Percentiles rank a stretch among this genome's conserved stretches.
Evolutionary conservation across 2,329 filamentous ascomycete genomes (phyloP).

Genomic region (Escovopsis sp.): DNA sequence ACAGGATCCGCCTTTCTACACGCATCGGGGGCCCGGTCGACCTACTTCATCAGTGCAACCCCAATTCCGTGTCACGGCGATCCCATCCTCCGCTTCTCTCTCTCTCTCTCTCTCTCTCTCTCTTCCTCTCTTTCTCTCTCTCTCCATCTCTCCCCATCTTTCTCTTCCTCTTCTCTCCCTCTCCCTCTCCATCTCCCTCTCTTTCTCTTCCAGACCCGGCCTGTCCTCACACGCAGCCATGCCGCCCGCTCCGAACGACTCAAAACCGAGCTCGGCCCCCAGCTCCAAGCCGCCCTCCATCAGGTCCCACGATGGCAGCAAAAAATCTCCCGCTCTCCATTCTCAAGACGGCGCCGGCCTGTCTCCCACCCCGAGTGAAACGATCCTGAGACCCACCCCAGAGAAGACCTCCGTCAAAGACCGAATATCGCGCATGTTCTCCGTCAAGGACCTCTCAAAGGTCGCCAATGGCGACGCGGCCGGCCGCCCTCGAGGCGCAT

Average conservation of each 20-base stretch:
- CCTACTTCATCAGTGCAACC: not conserved
- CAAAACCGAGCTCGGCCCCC: slow-evolving; percentile 26
- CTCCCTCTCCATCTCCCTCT: slow-evolving; percentile 1
- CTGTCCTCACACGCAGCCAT: slow-evolving; percentile 13
- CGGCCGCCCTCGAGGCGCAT: slow-evolving; percentile 21
- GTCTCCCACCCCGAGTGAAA: slow-evolving; percentile 11
- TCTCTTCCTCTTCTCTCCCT: not conserved
- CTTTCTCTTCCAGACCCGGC: not conserved
- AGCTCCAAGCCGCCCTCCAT: slow-evolving; percentile 36
- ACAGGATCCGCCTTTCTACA: no score
- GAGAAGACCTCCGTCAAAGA: slow-evolving; percentile 51
- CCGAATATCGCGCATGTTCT: slow-evolving; percentile 51
- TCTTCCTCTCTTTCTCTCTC: slow-evolving; percentile 2
- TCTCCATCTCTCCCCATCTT: not conserved
- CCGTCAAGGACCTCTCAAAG: slow-evolving; percentile 35
- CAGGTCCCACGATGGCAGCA: slow-evolving; percentile 30
- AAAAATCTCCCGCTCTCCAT: slow-evolving; percentile 24
- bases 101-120: slow-evolving; percentile 2
- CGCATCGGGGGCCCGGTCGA: no score
- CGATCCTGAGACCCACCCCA: slow-evolving; percentile 18
- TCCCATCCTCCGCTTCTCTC: not conserved
- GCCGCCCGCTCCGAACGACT: slow-evolving; percentile 17
- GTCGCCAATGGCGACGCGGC: slow-evolving; percentile 19
- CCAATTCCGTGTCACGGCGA: not conserved
- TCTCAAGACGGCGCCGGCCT: slow-evolving; percentile 21